Percentiles rank a stretch among this genome's conserved stretches.
phyloP scores from a whole-genome alignment of 2,329 filamentous ascomycete genomes.

The Aspergillus thermomutatus region DNA sequence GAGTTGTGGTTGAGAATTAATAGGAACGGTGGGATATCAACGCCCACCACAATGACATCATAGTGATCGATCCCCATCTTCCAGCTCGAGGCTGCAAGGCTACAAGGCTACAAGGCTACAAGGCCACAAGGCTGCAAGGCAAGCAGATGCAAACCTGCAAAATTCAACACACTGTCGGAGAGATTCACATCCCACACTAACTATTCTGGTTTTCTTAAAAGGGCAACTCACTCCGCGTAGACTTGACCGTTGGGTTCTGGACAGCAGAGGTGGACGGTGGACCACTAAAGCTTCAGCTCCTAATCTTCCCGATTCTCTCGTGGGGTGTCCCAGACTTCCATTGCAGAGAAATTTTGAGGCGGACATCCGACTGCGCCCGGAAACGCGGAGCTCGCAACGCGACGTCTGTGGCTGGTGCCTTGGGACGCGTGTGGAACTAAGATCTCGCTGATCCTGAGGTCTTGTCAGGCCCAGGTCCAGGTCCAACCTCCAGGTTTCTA shows the following conservation, averaged over 20 bases:
- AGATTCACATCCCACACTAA: background rate
- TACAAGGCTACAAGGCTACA: background rate
- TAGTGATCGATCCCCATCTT: background rate
- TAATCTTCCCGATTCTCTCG: background rate
- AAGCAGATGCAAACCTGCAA: background rate
- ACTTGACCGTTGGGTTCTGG: no score
- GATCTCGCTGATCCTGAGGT: background rate
- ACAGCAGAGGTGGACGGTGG: background rate
- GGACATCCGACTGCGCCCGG: background rate
- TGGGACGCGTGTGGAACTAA: background rate
- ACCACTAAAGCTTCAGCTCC: background rate
- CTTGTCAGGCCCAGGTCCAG: background rate
- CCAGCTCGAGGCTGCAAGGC: background rate
- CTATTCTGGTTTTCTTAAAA: background rate
- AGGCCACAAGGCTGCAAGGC: background rate
- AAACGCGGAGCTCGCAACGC: background rate
- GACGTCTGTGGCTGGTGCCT: background rate
- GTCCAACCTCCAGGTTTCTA: no score
- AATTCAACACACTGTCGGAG: no score
- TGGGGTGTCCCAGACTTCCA: background rate
- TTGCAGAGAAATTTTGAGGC: background rate
- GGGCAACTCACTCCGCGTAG: background rate
- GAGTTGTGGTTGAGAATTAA: background rate
- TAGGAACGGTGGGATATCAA: background rate
- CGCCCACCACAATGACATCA: background rate